Base-by-base conservation (phyloP, 2,329 filamentous ascomycete genomes). In the Harringtonia aguacate region DNA sequence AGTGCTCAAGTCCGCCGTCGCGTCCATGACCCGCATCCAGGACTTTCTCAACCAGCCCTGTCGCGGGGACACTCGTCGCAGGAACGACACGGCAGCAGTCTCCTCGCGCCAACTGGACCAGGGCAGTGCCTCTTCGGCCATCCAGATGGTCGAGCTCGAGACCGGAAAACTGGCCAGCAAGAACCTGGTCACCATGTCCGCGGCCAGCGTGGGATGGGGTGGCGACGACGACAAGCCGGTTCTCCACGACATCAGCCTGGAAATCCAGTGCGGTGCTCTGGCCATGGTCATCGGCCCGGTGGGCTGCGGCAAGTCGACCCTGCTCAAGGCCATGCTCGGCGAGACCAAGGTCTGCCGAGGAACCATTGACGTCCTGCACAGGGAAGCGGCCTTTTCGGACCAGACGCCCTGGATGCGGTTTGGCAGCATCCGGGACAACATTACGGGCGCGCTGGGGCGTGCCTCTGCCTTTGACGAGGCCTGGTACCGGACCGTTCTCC, bases 351-450 rank as follows among this genome's bases (percentile, higher is more conserved):
- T 41, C 54, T 3, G 44, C 50, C 1, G 48, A 21, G 36, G 33
- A 52, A 0, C 48, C 42, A 1, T 46, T 63, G 13, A 63, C 60
- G 1, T 70, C 62, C 48, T 69, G 64, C 41, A 59, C 61, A 34
- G 20, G 14, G 29, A 28, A 14, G 22, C 34, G 13, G 18, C 39
- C 34, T 33, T 34, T 27, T 34, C 20, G 18, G 31, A 27, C 30
- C 68, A 72, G 43, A 56, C 52, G 0, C 59, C 66, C 1, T 71
- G 67, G 64, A 55, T 68, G 2, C 56, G 55, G 9, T 68, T 69
- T 43, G 55, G 48, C 2, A 62, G 59, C 1, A 52, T 70, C 10
- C 54, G 54, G 8, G 48, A 63, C 1, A 64, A 61, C 29, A 65
- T 72, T 8, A 45, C 62, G 0, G 65, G 62, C 22, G 18, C 15